Conservation (phyloP, 495 filamentous ascomycete genomes). For the Podospora pseudocomata region DNA sequence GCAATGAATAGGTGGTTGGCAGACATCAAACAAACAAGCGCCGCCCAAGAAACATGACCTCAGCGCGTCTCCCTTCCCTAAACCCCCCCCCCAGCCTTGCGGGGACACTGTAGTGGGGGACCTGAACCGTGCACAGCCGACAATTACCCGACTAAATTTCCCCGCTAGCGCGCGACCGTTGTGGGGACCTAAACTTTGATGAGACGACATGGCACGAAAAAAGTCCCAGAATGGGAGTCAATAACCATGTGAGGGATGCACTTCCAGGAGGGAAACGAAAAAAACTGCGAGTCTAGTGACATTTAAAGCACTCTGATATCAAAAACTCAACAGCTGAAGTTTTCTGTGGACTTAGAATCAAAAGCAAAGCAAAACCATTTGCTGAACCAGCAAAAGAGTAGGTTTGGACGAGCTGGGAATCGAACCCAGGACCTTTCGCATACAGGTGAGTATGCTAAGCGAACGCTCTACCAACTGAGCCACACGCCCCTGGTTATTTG, state of each 20-base stretch:
- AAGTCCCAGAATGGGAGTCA: background rate
- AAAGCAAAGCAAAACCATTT: background rate
- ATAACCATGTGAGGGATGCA: background rate
- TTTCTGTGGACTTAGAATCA: background rate
- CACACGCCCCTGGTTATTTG: slow-evolving; percentile 19
- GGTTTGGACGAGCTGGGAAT: slow-evolving; percentile 28
- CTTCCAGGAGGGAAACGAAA: background rate
- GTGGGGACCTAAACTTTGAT: background rate
- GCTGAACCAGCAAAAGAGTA: background rate
- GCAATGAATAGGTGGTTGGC: background rate
- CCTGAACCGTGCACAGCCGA: background rate
- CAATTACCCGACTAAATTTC: background rate
- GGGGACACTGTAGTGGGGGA: background rate
- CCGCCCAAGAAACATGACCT: background rate
- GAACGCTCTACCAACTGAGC: slow-evolving; percentile 31
- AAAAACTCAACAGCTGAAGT: too few species aligned
- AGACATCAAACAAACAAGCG: background rate
- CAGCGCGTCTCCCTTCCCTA: background rate
- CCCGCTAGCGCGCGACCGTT: background rate
- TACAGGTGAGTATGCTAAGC: slow-evolving; percentile 23
- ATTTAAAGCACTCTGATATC: background rate
- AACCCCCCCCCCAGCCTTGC: background rate
- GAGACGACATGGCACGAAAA: background rate
- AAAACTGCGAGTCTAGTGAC: background rate
- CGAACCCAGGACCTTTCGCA: slow-evolving; percentile 32